phyloP scores from a whole-genome alignment of 2,329 filamentous ascomycete genomes.

The Trichophyton equinum region DNA sequence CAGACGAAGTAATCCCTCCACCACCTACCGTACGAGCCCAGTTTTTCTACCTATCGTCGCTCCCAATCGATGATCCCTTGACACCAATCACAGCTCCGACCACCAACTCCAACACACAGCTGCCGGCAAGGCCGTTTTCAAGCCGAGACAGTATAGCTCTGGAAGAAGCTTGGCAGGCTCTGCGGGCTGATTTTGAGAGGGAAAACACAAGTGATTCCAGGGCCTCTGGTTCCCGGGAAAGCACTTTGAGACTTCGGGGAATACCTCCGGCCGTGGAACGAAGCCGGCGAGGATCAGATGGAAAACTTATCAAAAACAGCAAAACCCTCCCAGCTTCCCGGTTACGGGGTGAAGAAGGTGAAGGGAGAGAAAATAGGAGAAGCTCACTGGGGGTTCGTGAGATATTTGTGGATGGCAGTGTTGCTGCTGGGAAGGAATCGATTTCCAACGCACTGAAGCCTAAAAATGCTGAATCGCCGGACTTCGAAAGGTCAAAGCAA shows the following conservation, averaged over 20 bases:
- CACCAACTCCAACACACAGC: constrained; percentile 41
- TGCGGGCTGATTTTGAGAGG: constrained; percentile 26
- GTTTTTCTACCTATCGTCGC: constrained; percentile 73
- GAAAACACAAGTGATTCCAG: constrained; percentile 11
- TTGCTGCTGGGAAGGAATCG: not conserved
- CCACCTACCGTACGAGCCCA: constrained; percentile 52
- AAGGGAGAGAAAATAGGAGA: constrained; percentile 10
- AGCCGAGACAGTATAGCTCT: constrained; percentile 65
- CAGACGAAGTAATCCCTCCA: constrained; percentile 24
- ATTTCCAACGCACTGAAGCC: not conserved
- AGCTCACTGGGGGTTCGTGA: not conserved
- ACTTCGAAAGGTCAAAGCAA: not conserved
- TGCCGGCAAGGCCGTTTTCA: constrained; percentile 64
- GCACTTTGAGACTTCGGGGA: not conserved
- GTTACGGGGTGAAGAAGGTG: not conserved
- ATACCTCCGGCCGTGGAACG: not conserved
- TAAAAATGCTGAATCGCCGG: not conserved
- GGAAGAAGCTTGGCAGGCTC: constrained; percentile 61
- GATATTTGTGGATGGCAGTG: not conserved
- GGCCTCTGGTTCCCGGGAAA: not conserved
- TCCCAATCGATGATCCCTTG: constrained; percentile 81
- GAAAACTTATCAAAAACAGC: not conserved
- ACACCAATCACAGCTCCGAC: constrained; percentile 48
- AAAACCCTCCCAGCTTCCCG: not conserved
- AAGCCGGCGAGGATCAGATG: not conserved